These are phyloP conservation scores for Capsella bursapastoris DNA, from an alignment of 345 rosid species.

Conservation along the genomic window DNA sequence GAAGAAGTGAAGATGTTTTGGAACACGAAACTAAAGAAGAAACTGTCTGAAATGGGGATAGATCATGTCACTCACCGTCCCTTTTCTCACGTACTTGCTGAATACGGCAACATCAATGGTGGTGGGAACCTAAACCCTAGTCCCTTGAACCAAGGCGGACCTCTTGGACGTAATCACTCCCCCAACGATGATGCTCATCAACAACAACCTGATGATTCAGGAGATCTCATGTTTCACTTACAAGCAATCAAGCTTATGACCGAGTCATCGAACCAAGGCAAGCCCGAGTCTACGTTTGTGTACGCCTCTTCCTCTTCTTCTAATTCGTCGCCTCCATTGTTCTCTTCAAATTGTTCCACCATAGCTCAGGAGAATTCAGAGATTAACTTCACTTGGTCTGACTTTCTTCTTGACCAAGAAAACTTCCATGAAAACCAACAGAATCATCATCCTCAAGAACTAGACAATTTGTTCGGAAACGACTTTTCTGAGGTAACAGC, in stretches of 20 bases:
- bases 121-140: conserved; percentile 45
- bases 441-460: conserved; percentile 42
- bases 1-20: conserved; percentile 94
- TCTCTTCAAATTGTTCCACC: conserved; percentile 65
- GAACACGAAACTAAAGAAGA: conserved; percentile 90
- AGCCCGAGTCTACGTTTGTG: conserved; percentile 38
- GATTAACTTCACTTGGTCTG: conserved; percentile 68
- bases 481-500: conserved; percentile 44
- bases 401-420: conserved; percentile 74
- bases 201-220: conserved; percentile 46
- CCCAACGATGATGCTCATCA: conserved; percentile 38
- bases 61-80: conserved; percentile 95
- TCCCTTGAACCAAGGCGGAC: conserved; percentile 52
- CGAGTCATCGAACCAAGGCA: conserved; percentile 48
- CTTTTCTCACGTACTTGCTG: conserved; percentile 84
- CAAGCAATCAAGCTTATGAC: conserved; percentile 77
- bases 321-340: conserved; percentile 42
- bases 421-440: conserved; percentile 39
- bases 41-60: conserved; percentile 89
- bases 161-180: conserved; percentile 52
- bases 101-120: conserved; percentile 81
- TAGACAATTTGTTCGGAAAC: conserved; percentile 37
- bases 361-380: conserved; percentile 52
- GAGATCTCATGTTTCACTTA: conserved; percentile 73
- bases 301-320: conserved; percentile 44